These are phyloP conservation scores for Russula lepida DNA, from an alignment of 768 basidiomycete genomes.

Conservation along the genomic window DNA sequence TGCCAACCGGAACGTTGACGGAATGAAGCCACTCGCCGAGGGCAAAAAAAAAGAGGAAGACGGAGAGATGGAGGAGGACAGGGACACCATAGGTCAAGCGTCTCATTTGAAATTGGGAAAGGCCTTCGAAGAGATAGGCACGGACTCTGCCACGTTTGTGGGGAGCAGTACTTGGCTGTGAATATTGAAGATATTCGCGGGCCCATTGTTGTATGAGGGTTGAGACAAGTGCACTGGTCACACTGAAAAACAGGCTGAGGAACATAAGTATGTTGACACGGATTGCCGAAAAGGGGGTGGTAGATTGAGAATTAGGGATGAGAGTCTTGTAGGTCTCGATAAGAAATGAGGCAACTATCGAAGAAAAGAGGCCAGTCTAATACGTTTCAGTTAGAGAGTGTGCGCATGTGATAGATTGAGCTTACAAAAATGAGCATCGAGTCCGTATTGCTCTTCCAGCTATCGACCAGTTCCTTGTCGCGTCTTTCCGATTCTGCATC, in stretches of 20 bases:
- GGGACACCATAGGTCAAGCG: neutral
- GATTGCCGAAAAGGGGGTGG: neutral
- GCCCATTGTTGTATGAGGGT: slow-evolving; percentile 14
- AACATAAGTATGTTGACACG: slow-evolving; percentile 13
- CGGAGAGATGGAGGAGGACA: slow-evolving; percentile 2
- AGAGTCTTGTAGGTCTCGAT: slow-evolving; percentile 15
- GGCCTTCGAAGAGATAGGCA: neutral
- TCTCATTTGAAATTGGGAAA: neutral
- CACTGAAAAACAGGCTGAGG: slow-evolving; percentile 12
- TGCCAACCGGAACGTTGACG: neutral
- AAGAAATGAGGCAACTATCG: neutral
- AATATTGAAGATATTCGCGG: slow-evolving; percentile 2
- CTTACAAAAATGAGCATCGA: slow-evolving; percentile 17
- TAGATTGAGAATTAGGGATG: neutral
- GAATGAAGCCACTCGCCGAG: neutral
- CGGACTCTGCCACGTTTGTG: slow-evolving; percentile 6
- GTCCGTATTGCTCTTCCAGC: slow-evolving; percentile 14
- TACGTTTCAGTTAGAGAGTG: neutral
- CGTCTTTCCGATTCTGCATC: slow-evolving; percentile 8
- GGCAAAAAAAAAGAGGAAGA: slow-evolving; percentile 11
- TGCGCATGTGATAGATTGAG: neutral
- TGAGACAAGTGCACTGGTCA: slow-evolving; percentile 7
- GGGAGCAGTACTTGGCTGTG: neutral
- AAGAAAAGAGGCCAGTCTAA: neutral
- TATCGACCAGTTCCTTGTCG: slow-evolving; percentile 9